Percentiles rank a stretch among this genome's conserved stretches.
phyloP scores from a whole-genome alignment of 306 rosid genomes.

The Lathyrus oleraceus region DNA sequence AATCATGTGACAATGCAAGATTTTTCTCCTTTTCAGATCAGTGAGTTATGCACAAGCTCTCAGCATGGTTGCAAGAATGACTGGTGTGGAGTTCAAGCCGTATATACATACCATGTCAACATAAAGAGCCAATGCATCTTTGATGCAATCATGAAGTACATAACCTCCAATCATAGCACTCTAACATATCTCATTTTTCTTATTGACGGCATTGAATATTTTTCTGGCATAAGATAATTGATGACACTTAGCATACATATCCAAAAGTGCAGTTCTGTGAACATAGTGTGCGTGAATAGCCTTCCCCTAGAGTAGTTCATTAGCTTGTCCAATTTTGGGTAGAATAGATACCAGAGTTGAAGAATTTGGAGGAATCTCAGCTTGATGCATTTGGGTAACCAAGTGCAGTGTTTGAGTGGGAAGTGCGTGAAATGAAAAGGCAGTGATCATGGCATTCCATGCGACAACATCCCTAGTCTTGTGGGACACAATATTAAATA shows the following conservation, averaged over 20 bases:
- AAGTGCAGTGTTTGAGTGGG: constrained; percentile 25
- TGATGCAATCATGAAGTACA: constrained; percentile 46
- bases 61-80: constrained; percentile 44
- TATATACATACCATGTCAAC: constrained; percentile 45
- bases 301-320: constrained; percentile 46
- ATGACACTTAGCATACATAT: constrained; percentile 55
- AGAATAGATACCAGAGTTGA: constrained; percentile 52
- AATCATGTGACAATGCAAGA: constrained; percentile 40
- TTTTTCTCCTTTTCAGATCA: constrained; percentile 43
- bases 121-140: constrained; percentile 45
- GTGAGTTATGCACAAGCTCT: constrained; percentile 55
- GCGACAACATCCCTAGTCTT: constrained; percentile 48
- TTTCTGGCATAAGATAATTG: constrained; percentile 40
- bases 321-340: constrained; percentile 45
- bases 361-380: constrained; percentile 45
- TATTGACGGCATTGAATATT: constrained; percentile 38
- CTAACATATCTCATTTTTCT: constrained; percentile 51
- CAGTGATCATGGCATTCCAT: constrained; percentile 52
- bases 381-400: constrained; percentile 44
- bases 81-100: constrained; percentile 41
- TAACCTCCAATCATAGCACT: constrained; percentile 61
- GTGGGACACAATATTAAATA: constrained; percentile 37
- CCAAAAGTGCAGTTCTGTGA: constrained; percentile 51
- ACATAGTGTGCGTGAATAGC: constrained; percentile 46
- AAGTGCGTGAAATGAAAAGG: constrained; percentile 43